Base-by-base conservation (phyloP, 495 filamentous ascomycete genomes). In the Diplogelasinospora grovesii region DNA sequence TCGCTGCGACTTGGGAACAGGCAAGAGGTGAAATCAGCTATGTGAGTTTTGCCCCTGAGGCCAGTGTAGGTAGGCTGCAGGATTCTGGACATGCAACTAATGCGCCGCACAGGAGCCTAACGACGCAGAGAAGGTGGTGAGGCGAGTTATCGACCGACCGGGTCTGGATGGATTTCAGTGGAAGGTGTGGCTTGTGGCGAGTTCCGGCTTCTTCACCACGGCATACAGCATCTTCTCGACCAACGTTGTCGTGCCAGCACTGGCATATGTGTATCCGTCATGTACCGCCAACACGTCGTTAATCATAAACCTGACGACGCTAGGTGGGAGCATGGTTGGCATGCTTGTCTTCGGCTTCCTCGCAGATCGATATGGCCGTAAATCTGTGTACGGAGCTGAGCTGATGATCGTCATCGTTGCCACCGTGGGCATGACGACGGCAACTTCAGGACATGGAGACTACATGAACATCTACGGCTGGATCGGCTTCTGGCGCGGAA, bases 201-300 rank as follows among this genome's bases (percentile, higher is more conserved):
- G 73, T 8, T 72, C 78, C n/a, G 79, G 79, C 30, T 83, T 83
- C 54, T 75, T 83, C 46, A 77, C 79, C n/a, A 77, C 79, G 59
- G 76, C 76, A 22, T 83, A 82, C 45, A 75, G 71, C 19, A 71
- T 82, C 22, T 83, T 83, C 46, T 70, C 74, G 16, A 75, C 68
- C 39, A 83, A 83, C 33, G 70, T 78, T 31, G 70, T 79, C 40
- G 54, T 74, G 1, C 78, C 79, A 0, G 74, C 74, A 53, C 59
- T 81, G 11, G 57, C 60, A 24, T 78, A 71, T 49, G 65, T 83
- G 27, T 83, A 82, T 54, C 81, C 73, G n/a, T 51, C 46, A 13
- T 8, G 45, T 0, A 34, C 45, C 19, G 32, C 22, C 8, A 18
- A 48, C 29, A 26, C 44, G 5, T 37, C 52, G 16, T n/a, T n/a